Conservation (phyloP, 2,329 filamentous ascomycete genomes). For the Pseudogymnoascus sp. region DNA sequence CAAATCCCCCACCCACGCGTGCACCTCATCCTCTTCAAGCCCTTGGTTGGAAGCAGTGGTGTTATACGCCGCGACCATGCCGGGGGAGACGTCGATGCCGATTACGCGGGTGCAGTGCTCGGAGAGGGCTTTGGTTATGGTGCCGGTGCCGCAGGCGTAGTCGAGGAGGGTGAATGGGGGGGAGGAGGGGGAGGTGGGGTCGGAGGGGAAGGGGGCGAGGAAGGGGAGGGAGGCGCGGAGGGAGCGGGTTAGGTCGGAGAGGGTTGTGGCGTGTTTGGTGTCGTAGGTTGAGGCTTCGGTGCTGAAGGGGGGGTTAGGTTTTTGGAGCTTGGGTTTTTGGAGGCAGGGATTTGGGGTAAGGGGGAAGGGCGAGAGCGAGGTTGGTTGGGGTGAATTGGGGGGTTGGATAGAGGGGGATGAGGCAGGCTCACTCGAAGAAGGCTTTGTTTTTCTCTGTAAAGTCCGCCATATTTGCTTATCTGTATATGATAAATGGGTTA, state of each 20-base stretch:
- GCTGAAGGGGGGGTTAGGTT: conserved; percentile 22
- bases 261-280: conserved; percentile 43
- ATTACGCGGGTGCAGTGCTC: conserved; percentile 54
- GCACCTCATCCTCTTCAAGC: conserved; percentile 42
- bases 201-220: neutral
- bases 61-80: conserved; percentile 64
- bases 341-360: neutral
- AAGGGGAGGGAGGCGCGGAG: neutral
- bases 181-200: neutral
- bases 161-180: conserved; percentile 49
- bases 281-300: conserved; percentile 48
- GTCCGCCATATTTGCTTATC: conserved; percentile 16
- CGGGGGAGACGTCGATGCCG: conserved; percentile 62
- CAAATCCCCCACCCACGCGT: conserved; percentile 50
- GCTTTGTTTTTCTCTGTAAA: conserved; percentile 31
- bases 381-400: neutral
- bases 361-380: neutral
- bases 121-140: conserved; percentile 41
- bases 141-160: conserved; percentile 67
- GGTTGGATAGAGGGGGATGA: neutral
- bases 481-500: neutral
- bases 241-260: conserved; percentile 35
- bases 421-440: conserved; percentile 32
- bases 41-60: conserved; percentile 46
- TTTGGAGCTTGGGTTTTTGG: too few species aligned